Percentiles rank a stretch among this genome's conserved stretches.
Evolutionary conservation across 108 stramenopile genomes (phyloP).

Genomic region (Skeletonema costatum): DNA sequence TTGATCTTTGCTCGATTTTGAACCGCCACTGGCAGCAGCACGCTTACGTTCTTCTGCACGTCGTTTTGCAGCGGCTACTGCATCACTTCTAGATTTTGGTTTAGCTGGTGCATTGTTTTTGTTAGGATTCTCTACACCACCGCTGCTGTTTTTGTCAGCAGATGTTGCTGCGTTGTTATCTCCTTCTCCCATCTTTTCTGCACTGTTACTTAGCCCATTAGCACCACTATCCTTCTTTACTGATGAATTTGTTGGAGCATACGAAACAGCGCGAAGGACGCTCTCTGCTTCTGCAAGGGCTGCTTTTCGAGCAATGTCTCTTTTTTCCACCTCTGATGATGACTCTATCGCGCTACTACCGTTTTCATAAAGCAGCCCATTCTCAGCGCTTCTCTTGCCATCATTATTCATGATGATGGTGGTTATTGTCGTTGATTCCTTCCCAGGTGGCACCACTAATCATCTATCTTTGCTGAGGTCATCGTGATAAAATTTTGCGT

Average conservation of each 20-base stretch:
- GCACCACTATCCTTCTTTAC: neutral
- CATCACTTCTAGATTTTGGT: conserved; percentile 31
- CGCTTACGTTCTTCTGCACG: conserved; percentile 42
- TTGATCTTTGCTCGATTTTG: neutral
- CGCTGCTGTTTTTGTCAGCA: neutral
- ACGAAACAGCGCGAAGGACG: conserved; percentile 19
- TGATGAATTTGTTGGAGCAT: neutral
- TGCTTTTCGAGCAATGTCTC: conserved; percentile 12
- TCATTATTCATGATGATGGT: neutral
- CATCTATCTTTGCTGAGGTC: neutral
- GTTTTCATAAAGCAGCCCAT: neutral
- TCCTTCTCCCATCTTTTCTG: neutral
- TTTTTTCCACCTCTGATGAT: neutral
- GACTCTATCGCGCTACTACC: neutral
- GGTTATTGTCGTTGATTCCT: neutral
- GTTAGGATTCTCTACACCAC: neutral
- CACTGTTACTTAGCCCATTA: neutral
- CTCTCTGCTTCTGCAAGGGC: conserved; percentile 36
- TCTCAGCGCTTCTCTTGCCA: neutral
- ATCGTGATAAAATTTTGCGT: neutral
- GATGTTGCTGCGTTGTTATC: neutral
- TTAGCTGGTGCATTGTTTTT: conserved; percentile 13
- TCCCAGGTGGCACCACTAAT: neutral
- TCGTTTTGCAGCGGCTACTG: conserved; percentile 41
- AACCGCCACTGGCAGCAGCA: neutral